These are phyloP conservation scores for Dryadomyces quercivorus DNA, from an alignment of 2,329 filamentous ascomycete species.

Conservation along the genomic window DNA sequence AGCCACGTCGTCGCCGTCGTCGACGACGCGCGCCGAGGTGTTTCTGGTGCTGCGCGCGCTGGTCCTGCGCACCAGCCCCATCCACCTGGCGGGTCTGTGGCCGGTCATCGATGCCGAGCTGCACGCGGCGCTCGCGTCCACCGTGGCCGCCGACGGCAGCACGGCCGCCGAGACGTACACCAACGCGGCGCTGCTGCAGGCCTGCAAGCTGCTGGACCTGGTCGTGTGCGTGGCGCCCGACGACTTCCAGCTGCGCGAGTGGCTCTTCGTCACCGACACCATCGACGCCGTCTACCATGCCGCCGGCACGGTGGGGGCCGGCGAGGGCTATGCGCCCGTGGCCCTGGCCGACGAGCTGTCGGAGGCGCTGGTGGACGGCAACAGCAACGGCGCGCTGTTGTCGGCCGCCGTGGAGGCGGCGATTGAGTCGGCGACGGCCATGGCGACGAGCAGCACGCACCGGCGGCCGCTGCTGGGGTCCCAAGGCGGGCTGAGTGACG, in stretches of 20 bases:
- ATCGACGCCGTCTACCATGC: slow-evolving; percentile 89
- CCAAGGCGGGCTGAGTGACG: slow-evolving; percentile 39
- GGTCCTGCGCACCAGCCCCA: slow-evolving; percentile 62
- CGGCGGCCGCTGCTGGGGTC: slow-evolving; percentile 39
- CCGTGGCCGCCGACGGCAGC: slow-evolving; percentile 55
- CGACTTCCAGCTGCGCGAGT: slow-evolving; percentile 96
- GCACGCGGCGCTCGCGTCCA: slow-evolving; percentile 63
- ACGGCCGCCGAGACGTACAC: slow-evolving; percentile 59
- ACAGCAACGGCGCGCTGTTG: slow-evolving; percentile 17
- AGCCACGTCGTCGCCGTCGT: slow-evolving; percentile 81
- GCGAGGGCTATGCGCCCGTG: slow-evolving; percentile 46
- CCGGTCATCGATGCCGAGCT: slow-evolving; percentile 80
- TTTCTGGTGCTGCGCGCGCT: slow-evolving; percentile 80
- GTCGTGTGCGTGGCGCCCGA: slow-evolving; percentile 81
- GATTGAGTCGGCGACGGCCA: slow-evolving; percentile 24
- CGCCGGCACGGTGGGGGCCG: slow-evolving; percentile 15
- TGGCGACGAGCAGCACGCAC: slow-evolving; percentile 17
- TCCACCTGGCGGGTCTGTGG: slow-evolving; percentile 79
- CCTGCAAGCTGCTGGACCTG: slow-evolving; percentile 84
- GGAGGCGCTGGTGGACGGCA: slow-evolving; percentile 46
- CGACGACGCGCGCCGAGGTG: slow-evolving; percentile 74
- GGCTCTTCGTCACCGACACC: slow-evolving; percentile 94
- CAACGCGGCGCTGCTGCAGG: slow-evolving; percentile 68
- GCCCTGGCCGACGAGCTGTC: slow-evolving; percentile 78
- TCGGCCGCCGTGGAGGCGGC: neutral